These are phyloP conservation scores for fission yeast (Schizosaccharomyces pombe) DNA, from an alignment of 805 yeast genomes.

Conservation along the genomic window DNA sequence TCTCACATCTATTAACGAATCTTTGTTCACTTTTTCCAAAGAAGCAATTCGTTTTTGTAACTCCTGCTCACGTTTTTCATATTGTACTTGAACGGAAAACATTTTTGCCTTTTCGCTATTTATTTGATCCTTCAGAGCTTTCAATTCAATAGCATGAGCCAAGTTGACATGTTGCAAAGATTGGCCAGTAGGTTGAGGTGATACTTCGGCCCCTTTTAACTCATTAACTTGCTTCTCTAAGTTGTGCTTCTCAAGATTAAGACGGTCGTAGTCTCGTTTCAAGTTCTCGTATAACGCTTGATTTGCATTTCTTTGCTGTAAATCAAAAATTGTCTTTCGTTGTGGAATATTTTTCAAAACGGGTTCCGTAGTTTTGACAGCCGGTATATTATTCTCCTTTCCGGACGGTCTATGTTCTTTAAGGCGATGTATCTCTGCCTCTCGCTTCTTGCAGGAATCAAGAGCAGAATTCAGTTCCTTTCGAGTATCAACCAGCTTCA, in stretches of 20 bases:
- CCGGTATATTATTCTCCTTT: not conserved
- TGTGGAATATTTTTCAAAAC: not conserved
- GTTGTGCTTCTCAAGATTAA: not conserved
- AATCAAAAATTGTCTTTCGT: constrained; percentile 1
- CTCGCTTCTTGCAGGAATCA: not conserved
- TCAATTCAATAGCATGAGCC: not conserved
- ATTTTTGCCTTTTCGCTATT: not conserved
- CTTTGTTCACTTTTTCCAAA: not conserved
- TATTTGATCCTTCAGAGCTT: not conserved
- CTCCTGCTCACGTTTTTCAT: not conserved
- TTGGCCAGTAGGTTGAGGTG: not conserved
- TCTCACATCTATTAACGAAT: not conserved
- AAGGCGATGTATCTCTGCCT: not conserved
- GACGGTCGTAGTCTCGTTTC: not conserved
- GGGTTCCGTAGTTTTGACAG: not conserved
- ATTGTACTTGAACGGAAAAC: not conserved
- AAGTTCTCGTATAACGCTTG: constrained; percentile 6
- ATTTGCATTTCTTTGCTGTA: constrained; percentile 8
- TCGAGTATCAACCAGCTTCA: not conserved
- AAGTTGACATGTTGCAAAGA: not conserved
- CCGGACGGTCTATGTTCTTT: not conserved
- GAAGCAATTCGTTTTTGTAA: not conserved
- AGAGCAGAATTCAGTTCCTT: not conserved
- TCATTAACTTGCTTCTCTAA: not conserved
- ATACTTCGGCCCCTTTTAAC: not conserved